These are phyloP conservation scores for barley (Hordeum vulgare) DNA, from an alignment of 176 grass and related monocot species.

Conservation along the genomic window MorexV3_pseudomolecules_assembly NC_058518.1:179101597-179102096, in stretches of 20 bases:
- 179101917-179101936: conserved; percentile 98
- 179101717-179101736: conserved; percentile 93
- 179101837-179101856: conserved; percentile 95
- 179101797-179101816: conserved; percentile 92
- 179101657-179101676: conserved; percentile 10
- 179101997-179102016: conserved; percentile 9
- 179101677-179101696: conserved; percentile 68
- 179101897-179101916: conserved; percentile 99
- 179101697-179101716: conserved; percentile 97
- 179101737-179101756: conserved; percentile 80
- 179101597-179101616: background rate
- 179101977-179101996: background rate
- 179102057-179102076: background rate
- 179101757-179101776: conserved; percentile 99
- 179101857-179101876: conserved; percentile 96
- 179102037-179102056: background rate
- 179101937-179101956: conserved; percentile 98
- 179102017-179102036: background rate
- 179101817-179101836: conserved; percentile 87
- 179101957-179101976: conserved; percentile 92
- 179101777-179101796: conserved; percentile 98
- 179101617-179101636: background rate
- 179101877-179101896: conserved; percentile 99
- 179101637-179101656: background rate
- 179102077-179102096: conserved; percentile 1